Evolutionary conservation across 1,139 yeast genomes (phyloP).

Genomic region (Ogataea hybrid): DNA sequence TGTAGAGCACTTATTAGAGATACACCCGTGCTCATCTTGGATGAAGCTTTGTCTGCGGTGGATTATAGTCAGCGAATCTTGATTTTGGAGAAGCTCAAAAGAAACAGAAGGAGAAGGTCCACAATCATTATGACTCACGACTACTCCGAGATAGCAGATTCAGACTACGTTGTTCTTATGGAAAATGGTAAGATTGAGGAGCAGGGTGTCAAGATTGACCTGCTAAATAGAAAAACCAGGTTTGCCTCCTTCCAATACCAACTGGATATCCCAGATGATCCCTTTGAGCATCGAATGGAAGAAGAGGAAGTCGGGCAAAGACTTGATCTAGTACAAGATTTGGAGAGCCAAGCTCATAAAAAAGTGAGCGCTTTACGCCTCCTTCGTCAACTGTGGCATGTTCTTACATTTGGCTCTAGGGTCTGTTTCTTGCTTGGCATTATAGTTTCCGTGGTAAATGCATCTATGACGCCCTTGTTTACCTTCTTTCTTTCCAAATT

Average conservation of each 20-base stretch:
- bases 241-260: neutral
- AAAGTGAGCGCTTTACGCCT: constrained; percentile 6
- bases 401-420: constrained; percentile 7
- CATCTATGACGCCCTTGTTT: constrained; percentile 70
- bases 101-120: constrained; percentile 66
- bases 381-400: constrained; percentile 1
- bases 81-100: constrained; percentile 48
- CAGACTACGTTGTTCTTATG: constrained; percentile 57
- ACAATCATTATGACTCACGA: constrained; percentile 86
- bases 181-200: constrained; percentile 55
- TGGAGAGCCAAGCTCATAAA: neutral
- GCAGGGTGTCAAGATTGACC: constrained; percentile 38
- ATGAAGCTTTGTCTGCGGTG: constrained; percentile 83
- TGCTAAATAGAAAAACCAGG: constrained; percentile 27
- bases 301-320: neutral
- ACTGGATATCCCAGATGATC: neutral
- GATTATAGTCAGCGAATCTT: constrained; percentile 49
- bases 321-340: neutral
- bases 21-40: constrained; percentile 72
- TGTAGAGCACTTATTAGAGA: constrained; percentile 79
- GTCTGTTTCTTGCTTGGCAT: constrained; percentile 44
- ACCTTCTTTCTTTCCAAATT: constrained; percentile 75
- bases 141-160: constrained; percentile 47
- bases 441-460: constrained; percentile 50
- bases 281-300: neutral